Evolutionary conservation across 2,329 filamentous ascomycete genomes (phyloP).

Genomic region (Botrytis pseudocinerea): DNA sequence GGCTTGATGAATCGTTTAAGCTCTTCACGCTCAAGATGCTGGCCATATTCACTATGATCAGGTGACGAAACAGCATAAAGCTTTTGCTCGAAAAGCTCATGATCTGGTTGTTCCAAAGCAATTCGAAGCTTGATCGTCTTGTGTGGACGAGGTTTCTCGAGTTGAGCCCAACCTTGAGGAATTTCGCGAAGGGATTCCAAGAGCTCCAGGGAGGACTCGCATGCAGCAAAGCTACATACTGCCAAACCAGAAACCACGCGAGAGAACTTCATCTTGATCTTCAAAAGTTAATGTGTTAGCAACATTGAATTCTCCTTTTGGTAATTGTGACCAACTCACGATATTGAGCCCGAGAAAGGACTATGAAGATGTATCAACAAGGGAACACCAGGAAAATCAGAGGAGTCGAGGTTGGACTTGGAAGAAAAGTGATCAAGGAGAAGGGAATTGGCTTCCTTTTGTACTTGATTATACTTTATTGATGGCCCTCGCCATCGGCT

Average conservation of each 20-base stretch:
- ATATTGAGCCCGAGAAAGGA: background rate
- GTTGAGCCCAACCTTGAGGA: conserved; percentile 34
- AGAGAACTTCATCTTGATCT: conserved; percentile 23
- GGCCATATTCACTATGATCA: conserved; percentile 53
- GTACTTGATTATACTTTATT: background rate
- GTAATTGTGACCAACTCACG: background rate
- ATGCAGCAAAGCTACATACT: conserved; percentile 22
- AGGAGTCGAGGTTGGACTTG: background rate
- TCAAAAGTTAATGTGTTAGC: background rate
- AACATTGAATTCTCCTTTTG: background rate
- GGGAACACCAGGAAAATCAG: background rate
- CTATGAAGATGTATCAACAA: background rate
- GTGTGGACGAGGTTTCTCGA: conserved; percentile 28
- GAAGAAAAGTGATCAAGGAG: background rate
- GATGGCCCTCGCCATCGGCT: background rate
- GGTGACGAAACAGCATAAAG: conserved; percentile 48
- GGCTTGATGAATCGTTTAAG: conserved; percentile 55
- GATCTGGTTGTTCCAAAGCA: conserved; percentile 46
- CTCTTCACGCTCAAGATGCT: conserved; percentile 52
- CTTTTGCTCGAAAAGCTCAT: conserved; percentile 47
- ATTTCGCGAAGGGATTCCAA: conserved; percentile 32
- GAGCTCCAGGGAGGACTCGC: conserved; percentile 23
- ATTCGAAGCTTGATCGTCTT: conserved; percentile 32
- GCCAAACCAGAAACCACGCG: conserved; percentile 12
- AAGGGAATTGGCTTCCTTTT: background rate